Evolutionary conservation across 179 eudicot species (phyloP), one percentile per base, ranked within the genome.

Genomic region (Spinacia oleracea): DNA sequence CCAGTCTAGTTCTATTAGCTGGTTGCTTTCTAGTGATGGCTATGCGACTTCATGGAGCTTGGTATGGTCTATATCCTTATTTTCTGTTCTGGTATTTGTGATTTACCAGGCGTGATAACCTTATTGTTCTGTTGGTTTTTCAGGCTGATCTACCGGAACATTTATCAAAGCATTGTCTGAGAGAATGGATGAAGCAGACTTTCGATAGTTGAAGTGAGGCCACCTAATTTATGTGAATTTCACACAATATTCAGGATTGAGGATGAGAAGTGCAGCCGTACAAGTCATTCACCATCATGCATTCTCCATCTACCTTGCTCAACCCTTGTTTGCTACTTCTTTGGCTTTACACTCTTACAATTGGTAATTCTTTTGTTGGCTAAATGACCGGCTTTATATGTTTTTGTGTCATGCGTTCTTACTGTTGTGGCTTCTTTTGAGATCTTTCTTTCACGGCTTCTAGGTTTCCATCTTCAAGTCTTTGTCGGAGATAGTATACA

Each of bases 401-500:
- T 14, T 82, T 45, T n/a, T n/a, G 10, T 68, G 27, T 60, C 58
- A 40, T 46, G 68, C 56, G 14, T 56, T 32, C 55, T 68, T 35
- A 51, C 43, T 23, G 63, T 32, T 56, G 40, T 31, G 48, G 15
- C 45, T 31, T 45, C 2, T 71, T 48, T 25, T 25, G 7, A 14
- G 23, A 6, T 11, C 12, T 38, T 32, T 18, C 70, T 56, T n/a
- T 66, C 59, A 14, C 73, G 16, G 34, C 68, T 79, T 80, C 51
- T 64, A 93, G 98, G 98, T 95, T 88, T 85, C 98, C 98, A 58
- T 95, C 98, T 48, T 91, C 98, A 14, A n/a, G 98, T 95, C 78
- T 95, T 95, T 84, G 98, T 95, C 51, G 98, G 98, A 73, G 98
- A 95, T 82, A 95, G n/a, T 95, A 89, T 80, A 95, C 98, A 70